Evolutionary conservation across 176 grass and related monocot genomes (phyloP).

Genomic region (Oryza officinalis): DNA sequence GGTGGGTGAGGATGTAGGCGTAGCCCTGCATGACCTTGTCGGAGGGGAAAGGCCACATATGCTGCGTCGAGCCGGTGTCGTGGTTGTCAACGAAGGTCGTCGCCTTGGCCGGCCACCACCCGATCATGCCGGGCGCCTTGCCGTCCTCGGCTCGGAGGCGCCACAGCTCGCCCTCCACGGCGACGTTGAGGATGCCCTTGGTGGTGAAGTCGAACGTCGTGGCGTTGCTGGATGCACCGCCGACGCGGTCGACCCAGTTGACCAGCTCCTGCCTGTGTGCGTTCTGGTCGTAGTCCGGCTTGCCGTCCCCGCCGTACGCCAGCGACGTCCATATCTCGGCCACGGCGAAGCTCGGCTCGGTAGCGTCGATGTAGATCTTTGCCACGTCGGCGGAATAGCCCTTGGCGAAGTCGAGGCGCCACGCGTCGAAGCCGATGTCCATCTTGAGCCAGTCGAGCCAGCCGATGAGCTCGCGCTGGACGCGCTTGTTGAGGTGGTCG

Average conservation of each 20-base stretch:
- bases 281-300: constrained; percentile 49
- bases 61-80: constrained; percentile 82
- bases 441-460: constrained; percentile 89
- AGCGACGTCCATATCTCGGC: constrained; percentile 80
- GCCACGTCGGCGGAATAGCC: constrained; percentile 66
- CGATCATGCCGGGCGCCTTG: constrained; percentile 77
- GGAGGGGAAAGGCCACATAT: constrained; percentile 73
- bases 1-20: constrained; percentile 89
- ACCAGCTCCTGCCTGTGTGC: constrained; percentile 73
- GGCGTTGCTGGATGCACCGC: constrained; percentile 24
- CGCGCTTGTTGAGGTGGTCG: constrained; percentile 76
- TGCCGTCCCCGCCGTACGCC: constrained; percentile 36
- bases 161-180: constrained; percentile 67
- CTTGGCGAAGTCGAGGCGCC: constrained; percentile 76
- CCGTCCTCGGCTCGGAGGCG: constrained; percentile 47
- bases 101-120: constrained; percentile 67
- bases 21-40: constrained; percentile 93
- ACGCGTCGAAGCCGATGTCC: constrained; percentile 84
- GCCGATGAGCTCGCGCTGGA: constrained; percentile 61
- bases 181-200: constrained; percentile 70
- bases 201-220: constrained; percentile 78
- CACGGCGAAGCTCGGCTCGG: constrained; percentile 51
- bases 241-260: constrained; percentile 57
- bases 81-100: constrained; percentile 87
- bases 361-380: constrained; percentile 71